Evolutionary conservation across 1,284 basidiomycete species (phyloP), one percentile per base, ranked within the genome.

Genomic region (Ceratobasidium sp.): DNA sequence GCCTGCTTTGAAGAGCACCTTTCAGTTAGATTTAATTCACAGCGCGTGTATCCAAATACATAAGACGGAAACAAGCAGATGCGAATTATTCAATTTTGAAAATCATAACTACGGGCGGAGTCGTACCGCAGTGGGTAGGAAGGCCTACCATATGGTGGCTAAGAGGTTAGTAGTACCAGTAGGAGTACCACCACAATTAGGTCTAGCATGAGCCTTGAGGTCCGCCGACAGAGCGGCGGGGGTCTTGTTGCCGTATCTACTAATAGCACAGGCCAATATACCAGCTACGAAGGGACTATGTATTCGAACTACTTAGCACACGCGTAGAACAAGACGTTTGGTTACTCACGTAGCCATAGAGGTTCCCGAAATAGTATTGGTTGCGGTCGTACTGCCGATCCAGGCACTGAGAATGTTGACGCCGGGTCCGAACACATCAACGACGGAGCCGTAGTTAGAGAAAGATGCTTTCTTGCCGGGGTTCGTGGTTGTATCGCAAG

Each of bases 341-440:
- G 4, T 44, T 44, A 47, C 57, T 59, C 38, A 59, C 57, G 73
- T 63, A 2, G 89, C 89, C 89, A 91, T 91, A 18, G 89, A 91
- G 28, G 90, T 91, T 30, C 88, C 89, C 2, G 88, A 92, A 77
- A 94, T 87, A 21, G 90, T 93, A 81, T 91, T 89, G 76, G 84
- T 85, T 63, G 89, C 87, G n/a, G 78, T 79, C 67, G 79, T 80
- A 66, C 87, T 84, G 38, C 88, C 87, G 74, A 84, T 92, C 85
- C 88, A 95, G 74, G 91, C 93, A 41, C 92, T 93, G 2, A 89
- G 82, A 79, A 95, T 93, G 84, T 92, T 92, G 76, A 94, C 82
- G 76, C 89, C 88, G 78, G 79, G 78, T n/a, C 73, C 52, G 70
- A 67, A 82, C 44, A 75, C 47, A 30, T 74, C 73, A 26, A 73